A percentile compares a stretch with the other conserved stretches of the same genome.
phyloP scores from a whole-genome alignment of 805 yeast genomes.

The Pichia sporocuriosa region DNA sequence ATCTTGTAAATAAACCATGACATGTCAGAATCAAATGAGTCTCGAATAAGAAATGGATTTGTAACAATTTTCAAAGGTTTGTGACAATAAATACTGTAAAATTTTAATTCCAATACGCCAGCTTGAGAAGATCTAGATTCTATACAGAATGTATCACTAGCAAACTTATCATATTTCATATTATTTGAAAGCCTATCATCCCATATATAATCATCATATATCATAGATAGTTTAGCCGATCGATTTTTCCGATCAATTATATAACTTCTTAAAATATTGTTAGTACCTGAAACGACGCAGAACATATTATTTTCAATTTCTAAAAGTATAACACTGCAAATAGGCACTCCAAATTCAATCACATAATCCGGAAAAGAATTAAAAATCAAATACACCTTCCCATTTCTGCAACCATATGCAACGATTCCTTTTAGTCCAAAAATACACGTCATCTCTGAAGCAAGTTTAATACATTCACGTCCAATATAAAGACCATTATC shows the following conservation, averaged over 20 bases:
- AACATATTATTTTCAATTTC: neutral
- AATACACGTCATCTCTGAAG: conserved; percentile 8
- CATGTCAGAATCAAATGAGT: neutral
- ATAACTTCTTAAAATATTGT: conserved; percentile 5
- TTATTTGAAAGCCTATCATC: conserved; percentile 3
- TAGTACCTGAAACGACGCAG: conserved; percentile 9
- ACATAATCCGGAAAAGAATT: neutral
- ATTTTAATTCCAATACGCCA: neutral
- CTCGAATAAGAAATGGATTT: conserved; percentile 2
- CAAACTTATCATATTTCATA: neutral
- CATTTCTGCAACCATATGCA: conserved; percentile 11
- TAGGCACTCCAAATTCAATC: conserved; percentile 3
- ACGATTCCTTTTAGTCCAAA: neutral
- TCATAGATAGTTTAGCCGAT: conserved; percentile 2
- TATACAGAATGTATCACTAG: conserved; percentile 7
- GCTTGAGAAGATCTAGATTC: conserved; percentile 8
- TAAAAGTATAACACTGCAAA: conserved; percentile 5
- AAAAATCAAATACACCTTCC: conserved; percentile 2
- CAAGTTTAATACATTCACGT: neutral
- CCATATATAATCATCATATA: conserved; percentile 8
- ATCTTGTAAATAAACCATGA: conserved; percentile 2
- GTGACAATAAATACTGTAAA: conserved; percentile 2
- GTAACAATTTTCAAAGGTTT: conserved; percentile 1
- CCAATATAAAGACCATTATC: neutral
- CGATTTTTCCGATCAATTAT: neutral